Conservation (phyloP, 441 rosid genomes). For the Breynia disticha region DNA sequence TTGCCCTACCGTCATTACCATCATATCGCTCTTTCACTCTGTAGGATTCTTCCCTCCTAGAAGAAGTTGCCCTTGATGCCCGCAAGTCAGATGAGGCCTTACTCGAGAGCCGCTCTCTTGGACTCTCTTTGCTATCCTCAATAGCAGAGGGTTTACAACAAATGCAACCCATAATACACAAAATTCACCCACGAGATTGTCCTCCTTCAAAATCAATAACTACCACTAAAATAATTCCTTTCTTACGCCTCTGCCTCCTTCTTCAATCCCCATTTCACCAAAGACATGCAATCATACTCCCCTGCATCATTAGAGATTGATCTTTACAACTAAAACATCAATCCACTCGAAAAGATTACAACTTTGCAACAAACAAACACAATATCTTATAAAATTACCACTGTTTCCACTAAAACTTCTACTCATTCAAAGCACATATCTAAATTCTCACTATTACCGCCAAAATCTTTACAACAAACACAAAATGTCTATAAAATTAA, state of each 20-base stretch:
- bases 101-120: slow-evolving; percentile 54
- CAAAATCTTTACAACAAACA: background rate
- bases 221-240: slow-evolving; percentile 18
- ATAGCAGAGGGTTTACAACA: slow-evolving; percentile 80
- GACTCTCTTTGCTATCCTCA: slow-evolving; percentile 82
- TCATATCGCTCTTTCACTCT: slow-evolving; percentile 49
- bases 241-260: slow-evolving; percentile 14
- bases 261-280: slow-evolving; percentile 20
- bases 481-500: background rate
- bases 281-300: slow-evolving; percentile 10
- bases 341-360: slow-evolving; percentile 10
- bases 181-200: slow-evolving; percentile 28
- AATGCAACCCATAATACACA: slow-evolving; percentile 66
- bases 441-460: background rate
- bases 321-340: slow-evolving; percentile 13
- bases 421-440: slow-evolving; percentile 7
- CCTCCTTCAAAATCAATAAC: slow-evolving; percentile 26
- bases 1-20: slow-evolving; percentile 47
- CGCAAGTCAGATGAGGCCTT: slow-evolving; percentile 53
- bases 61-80: slow-evolving; percentile 52
- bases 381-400: slow-evolving; percentile 10
- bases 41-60: slow-evolving; percentile 66
- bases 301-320: slow-evolving; percentile 9
- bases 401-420: slow-evolving; percentile 8
- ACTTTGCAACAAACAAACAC: slow-evolving; percentile 5